Base-by-base conservation (phyloP, 78 protist species). In the Dictyostelium firmibasis region DNA sequence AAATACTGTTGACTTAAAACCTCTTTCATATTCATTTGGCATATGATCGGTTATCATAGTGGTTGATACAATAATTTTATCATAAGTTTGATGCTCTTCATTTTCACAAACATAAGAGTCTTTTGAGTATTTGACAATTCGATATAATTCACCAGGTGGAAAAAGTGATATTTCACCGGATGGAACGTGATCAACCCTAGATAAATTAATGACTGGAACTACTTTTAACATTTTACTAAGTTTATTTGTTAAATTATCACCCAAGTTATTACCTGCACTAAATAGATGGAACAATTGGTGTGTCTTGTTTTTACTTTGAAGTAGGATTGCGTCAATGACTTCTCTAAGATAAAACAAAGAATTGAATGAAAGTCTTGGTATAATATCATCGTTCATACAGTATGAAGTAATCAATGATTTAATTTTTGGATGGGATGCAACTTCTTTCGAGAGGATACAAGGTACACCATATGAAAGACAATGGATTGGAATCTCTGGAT, bases 21-120 rank as follows among this genome's bases (percentile, higher is more conserved):
- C 91, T 29, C 60, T 75, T 64, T 93, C 92, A 75, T 93, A 93
- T 74, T 86, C 83, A 3, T 84, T 16, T n/a, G 96, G 96, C 89
- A 93, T 86, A 53, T 93, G 96, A 78, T 93, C 96, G 8, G 92
- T 93, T 18, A 93, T 60, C 96, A 93, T 93, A 5, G 74, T 47
- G 4, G 38, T 10, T 14, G 96, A 93, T 4, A 93, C 87, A 8
- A 93, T 78, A 31, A 93, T 93, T 74, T 93, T 84, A n/a, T 72
- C 82, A 72, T 50, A 93, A 2, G 83, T 53, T 11, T 81, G 31
- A 3, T 47, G 74, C 3, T 78, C 86, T 3, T 57, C 74, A 29
- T 29, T 62, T 50, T 85, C 96, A 13, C 86, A 69, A 8, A 93
- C 79, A 67, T 93, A 85, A 67, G 33, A 23, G 7, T 89, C 93